These are phyloP conservation scores for Cylindrodendrum hubeiense DNA, from an alignment of 2,329 filamentous ascomycete genomes.

Conservation along the genomic window DNA sequence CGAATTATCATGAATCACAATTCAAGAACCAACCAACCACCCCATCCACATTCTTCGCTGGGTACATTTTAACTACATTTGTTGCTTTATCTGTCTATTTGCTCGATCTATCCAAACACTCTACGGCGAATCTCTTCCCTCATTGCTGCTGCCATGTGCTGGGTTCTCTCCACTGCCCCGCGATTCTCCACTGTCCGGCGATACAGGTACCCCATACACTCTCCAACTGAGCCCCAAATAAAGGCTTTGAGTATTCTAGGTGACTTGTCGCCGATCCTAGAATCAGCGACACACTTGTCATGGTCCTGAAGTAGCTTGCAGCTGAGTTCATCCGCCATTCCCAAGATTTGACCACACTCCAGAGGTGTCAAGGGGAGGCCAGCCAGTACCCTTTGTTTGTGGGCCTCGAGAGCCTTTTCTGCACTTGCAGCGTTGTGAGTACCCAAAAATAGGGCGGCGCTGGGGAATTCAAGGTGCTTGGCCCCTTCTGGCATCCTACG, in stretches of 20 bases:
- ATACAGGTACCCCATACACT: conserved; percentile 54
- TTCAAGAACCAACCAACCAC: too few relatives aligned
- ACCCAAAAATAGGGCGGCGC: conserved; percentile 62
- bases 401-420: conserved; percentile 56
- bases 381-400: conserved; percentile 52
- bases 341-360: conserved; percentile 66
- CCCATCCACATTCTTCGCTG: too few relatives aligned
- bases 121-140: conserved; percentile 45
- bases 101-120: conserved; percentile 32
- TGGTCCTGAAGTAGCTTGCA: conserved; percentile 59
- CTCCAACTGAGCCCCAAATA: conserved; percentile 54
- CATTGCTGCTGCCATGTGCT: conserved; percentile 46
- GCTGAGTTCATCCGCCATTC: conserved; percentile 70
- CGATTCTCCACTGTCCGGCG: conserved; percentile 55
- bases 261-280: conserved; percentile 29
- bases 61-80: too few relatives aligned
- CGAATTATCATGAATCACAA: too few relatives aligned
- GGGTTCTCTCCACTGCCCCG: conserved; percentile 50
- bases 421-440: conserved; percentile 63
- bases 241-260: conserved; percentile 52
- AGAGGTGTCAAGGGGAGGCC: conserved; percentile 49
- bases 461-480: conserved; percentile 51
- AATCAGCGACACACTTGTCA: conserved; percentile 31
- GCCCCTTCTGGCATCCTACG: conserved; percentile 40
- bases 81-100: neutral